These are phyloP conservation scores for Solanum dulcamara DNA, from an alignment of 257 asterid species.

Conservation along the genomic window DNA sequence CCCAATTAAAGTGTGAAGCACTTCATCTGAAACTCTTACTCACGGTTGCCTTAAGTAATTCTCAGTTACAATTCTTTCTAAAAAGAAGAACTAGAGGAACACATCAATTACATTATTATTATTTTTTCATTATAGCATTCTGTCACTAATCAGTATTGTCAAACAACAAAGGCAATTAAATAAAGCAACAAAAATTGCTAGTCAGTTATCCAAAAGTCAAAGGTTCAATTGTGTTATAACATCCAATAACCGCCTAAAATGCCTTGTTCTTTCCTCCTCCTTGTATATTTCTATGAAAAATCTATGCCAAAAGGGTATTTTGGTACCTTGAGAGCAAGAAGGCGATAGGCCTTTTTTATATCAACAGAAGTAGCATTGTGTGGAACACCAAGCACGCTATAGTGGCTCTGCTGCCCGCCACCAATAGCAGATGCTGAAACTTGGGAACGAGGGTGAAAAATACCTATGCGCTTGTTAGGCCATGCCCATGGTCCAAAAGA, in stretches of 20 bases:
- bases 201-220: not conserved
- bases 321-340: slow-evolving; percentile 79
- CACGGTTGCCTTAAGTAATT: not conserved
- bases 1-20: not conserved
- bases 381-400: slow-evolving; percentile 53
- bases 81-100: not conserved
- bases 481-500: not conserved
- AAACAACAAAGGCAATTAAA: not conserved
- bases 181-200: not conserved
- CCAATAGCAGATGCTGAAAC: slow-evolving; percentile 27
- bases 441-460: not conserved
- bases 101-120: not conserved
- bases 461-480: not conserved
- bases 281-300: not conserved
- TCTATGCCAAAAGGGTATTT: not conserved
- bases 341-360: slow-evolving; percentile 64
- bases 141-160: not conserved
- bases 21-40: not conserved
- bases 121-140: not conserved
- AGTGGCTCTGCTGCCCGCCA: slow-evolving; percentile 44
- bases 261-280: not conserved
- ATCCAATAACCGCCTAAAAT: not conserved
- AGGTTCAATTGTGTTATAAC: not conserved
- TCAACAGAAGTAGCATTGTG: slow-evolving; percentile 46
- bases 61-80: not conserved